Percentiles rank a stretch among this genome's conserved stretches.
These are phyloP conservation scores for Trichoderma sp. DNA, from an alignment of 2,329 filamentous ascomycete species.

Conservation along the genomic window DNA sequence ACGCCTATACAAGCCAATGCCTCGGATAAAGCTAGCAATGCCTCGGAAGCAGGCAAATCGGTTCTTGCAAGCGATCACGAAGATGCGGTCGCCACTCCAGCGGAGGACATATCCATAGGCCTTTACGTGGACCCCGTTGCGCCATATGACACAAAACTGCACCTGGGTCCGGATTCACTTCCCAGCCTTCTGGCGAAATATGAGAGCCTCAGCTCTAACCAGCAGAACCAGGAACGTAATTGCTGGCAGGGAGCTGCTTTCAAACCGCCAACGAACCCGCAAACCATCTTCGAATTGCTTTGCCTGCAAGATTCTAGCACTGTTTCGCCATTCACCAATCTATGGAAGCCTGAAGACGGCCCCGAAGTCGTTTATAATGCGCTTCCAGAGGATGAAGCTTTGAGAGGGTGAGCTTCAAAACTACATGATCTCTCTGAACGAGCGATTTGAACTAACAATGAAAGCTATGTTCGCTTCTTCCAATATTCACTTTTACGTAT, in stretches of 20 bases:
- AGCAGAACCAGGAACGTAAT: background rate
- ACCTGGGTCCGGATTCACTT: background rate
- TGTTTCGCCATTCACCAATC: background rate
- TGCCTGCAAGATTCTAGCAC: background rate
- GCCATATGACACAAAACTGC: background rate
- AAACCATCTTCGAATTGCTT: background rate
- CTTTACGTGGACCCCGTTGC: background rate
- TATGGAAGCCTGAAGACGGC: conserved; percentile 1
- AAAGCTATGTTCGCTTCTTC: conserved; percentile 5
- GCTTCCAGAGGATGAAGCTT: background rate
- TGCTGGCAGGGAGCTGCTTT: background rate
- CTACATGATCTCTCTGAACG: too few species aligned
- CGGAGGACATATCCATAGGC: background rate
- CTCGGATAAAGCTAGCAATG: background rate
- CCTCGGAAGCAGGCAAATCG: background rate
- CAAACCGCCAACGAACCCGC: background rate
- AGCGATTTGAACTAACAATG: background rate
- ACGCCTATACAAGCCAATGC: background rate
- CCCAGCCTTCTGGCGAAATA: background rate
- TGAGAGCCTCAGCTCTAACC: background rate
- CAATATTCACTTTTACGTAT: background rate
- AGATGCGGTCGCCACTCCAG: background rate
- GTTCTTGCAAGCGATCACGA: background rate
- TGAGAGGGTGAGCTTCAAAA: background rate
- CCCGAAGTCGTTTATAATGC: background rate